Evolutionary conservation across 2,329 filamentous ascomycete genomes (phyloP).

Genomic region (Didymosphaeria variabile): DNA sequence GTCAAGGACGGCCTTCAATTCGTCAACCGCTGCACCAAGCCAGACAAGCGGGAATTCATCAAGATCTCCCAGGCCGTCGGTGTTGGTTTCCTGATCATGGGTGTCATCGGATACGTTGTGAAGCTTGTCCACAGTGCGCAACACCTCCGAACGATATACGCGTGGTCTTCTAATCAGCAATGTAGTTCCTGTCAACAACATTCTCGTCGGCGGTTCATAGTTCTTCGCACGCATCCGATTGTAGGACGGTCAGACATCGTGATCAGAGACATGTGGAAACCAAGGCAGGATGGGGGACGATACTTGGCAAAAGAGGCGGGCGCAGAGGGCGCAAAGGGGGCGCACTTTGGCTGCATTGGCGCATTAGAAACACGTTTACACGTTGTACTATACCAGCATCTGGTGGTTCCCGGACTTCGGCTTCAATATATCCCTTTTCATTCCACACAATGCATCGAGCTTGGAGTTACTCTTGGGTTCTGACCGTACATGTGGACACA

Average conservation of each 20-base stretch:
- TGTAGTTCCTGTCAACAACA: slow-evolving; percentile 61
- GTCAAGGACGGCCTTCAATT: slow-evolving; percentile 60
- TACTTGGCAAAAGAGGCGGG: slow-evolving; percentile 1
- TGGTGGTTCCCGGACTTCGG: background rate
- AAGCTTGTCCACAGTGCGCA: slow-evolving; percentile 58
- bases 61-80: slow-evolving; percentile 62
- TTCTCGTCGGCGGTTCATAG: slow-evolving; percentile 57
- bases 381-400: slow-evolving; percentile 9
- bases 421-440: slow-evolving; percentile 7
- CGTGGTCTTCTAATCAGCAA: background rate
- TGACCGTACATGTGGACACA: too few species aligned
- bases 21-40: slow-evolving; percentile 60
- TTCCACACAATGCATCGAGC: background rate
- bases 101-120: slow-evolving; percentile 62
- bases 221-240: background rate
- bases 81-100: slow-evolving; percentile 63
- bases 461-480: too few species aligned
- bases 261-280: background rate
- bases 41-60: slow-evolving; percentile 47
- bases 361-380: slow-evolving; percentile 6
- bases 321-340: background rate
- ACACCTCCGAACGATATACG: background rate
- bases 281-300: background rate
- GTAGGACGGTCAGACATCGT: background rate
- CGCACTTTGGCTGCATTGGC: slow-evolving; percentile 6